Evolutionary conservation across 805 yeast species (phyloP), one percentile per base, ranked within the genome.

Genomic region (Myxozyma vanderwaltii): DNA sequence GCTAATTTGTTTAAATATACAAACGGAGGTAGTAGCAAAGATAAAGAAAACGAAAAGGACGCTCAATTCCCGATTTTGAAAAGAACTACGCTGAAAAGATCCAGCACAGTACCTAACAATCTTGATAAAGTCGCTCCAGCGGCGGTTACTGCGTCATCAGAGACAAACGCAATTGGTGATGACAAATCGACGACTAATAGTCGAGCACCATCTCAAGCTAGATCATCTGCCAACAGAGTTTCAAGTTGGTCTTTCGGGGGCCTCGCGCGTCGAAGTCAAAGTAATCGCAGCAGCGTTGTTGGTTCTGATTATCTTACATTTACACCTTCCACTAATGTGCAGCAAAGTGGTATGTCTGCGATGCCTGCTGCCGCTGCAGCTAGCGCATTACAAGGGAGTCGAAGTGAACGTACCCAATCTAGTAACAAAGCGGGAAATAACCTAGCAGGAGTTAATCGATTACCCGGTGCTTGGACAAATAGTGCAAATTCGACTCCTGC

Each of bases 31-130:
- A 35, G 46, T 7, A n/a, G 21, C 27, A 56, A 33, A 43, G 51
- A 45, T 29, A 56, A 38, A 45, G 47, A 41, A 13, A 36, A 36
- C n/a, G 33, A 29, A 41, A 21, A 10, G 15, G 17, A 15, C 24
- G 26, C 35, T 1, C 35, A 26, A 29, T 13, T 13, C 7, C 13
- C 35, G 17, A 13, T 35, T 26, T 19, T 44, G 36, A 44, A 31
- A 51, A 24, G 46, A 13, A 44, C 35, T 6, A 47, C 49, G 13
- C 23, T 56, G 8, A 45, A 52, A 13, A 43, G 60, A 21, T 39
- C 21, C 10, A 56, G 51, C 40, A 56, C 60, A 13, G 51, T 56
- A 7, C 60, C 60, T 2, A 52, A 35, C 24, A 38, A 56, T 23
- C 51, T 56, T 23, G 51, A 49, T 24, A 17, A 27, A 3, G 53